Evolutionary conservation across 495 filamentous ascomycete species (phyloP).

Genomic region (Penicillium antarcticum): DNA sequence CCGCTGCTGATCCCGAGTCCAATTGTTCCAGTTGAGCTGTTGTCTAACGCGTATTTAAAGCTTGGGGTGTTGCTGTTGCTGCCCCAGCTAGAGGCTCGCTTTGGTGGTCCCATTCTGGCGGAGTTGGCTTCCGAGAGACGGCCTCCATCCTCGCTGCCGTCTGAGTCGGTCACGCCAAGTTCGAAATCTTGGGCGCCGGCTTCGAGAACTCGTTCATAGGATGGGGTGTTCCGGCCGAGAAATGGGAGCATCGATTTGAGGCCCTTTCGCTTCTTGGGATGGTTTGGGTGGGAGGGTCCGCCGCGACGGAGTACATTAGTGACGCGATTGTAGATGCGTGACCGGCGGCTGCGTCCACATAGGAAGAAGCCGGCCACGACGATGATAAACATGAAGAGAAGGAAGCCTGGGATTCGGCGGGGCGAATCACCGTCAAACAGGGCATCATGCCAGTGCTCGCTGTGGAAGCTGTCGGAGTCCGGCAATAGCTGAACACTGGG

Average conservation of each 20-base stretch:
- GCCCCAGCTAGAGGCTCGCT: conserved; percentile 40
- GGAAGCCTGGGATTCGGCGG: conserved; percentile 67
- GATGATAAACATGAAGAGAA: conserved; percentile 72
- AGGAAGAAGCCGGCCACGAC: conserved; percentile 64
- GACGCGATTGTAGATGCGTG: conserved; percentile 59
- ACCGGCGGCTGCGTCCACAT: conserved; percentile 67
- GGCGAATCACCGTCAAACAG: conserved; percentile 59
- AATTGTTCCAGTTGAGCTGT: conserved; percentile 46
- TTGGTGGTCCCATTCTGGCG: conserved; percentile 24
- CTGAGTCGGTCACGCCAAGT: conserved; percentile 60
- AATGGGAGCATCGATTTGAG: conserved; percentile 52
- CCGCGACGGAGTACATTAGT: conserved; percentile 47
- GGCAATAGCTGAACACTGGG: conserved; percentile 60
- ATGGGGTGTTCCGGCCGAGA: conserved; percentile 52
- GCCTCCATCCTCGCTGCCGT: conserved; percentile 47
- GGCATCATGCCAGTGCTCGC: conserved; percentile 71
- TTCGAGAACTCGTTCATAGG: conserved; percentile 85
- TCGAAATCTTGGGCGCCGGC: conserved; percentile 71
- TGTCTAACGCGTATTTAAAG: conserved; percentile 59
- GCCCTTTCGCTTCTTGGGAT: conserved; percentile 50
- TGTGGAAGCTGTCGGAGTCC: conserved; percentile 45
- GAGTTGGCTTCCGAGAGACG: conserved; percentile 34
- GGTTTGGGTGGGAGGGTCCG: conserved; percentile 48
- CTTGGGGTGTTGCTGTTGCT: conserved; percentile 30
- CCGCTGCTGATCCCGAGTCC: conserved; percentile 48